Evolutionary conservation across 768 basidiomycete species (phyloP), one percentile per base, ranked within the genome.

Genomic region (Sistotremastrum suecicum): DNA sequence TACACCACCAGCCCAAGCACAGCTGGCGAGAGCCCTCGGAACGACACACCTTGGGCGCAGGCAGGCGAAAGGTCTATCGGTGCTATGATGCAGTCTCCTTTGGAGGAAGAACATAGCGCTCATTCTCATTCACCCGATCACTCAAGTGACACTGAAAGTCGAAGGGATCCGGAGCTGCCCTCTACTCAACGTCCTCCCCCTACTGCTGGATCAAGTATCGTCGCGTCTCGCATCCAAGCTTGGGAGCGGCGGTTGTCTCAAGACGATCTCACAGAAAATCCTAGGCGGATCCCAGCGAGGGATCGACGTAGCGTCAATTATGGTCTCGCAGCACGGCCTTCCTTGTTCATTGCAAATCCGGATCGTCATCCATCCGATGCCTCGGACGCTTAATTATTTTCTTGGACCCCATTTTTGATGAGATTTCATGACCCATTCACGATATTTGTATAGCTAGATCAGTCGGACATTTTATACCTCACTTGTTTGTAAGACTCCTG

Each of bases 261-360:
- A 53, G 72, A 71, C 41, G 50, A 30, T 28, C 40, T 8, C 34
- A 31, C 32, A 3, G 11, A 34, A 62, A 61, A 43, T 60, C 51
- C 43, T 71, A 72, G 54, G 69, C 68, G 54, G 59, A 60, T 47
- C 55, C 63, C 41, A 63, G 58, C 49, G 68, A 62, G 55, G 20
- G 61, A 63, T 43, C 60, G 63, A 43, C 52, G 61, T 43, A 60
- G 58, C 38, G 65, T 77, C 35, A 67, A 72, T 30, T 87, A 86
- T 57, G 83, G 82, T 8, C 68, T 86, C 34, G 77, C 70, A 34
- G 75, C 76, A 28, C 70, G 72, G 49, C 62, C 73, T 12, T 74
- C 75, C 50, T 66, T 88, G 32, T 87, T 75, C 52, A 69, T 88
- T 43, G 80, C 81, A 28, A 87, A 88, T 60, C 83, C 85, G 11